phyloP scores from a whole-genome alignment of 768 basidiomycete genomes.

The Imleria badia region DNA sequence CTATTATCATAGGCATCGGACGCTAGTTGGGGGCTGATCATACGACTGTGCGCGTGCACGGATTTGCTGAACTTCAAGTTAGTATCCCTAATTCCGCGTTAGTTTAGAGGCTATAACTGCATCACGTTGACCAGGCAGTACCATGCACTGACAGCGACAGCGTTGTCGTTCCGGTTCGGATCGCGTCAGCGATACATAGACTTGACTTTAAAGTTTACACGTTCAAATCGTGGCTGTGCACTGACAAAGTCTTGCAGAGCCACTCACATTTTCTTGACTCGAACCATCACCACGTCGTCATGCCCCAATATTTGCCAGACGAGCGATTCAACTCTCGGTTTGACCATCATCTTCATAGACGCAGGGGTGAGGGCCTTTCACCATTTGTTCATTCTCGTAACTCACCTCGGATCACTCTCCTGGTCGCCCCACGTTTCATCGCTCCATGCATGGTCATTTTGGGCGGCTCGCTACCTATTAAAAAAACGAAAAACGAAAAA shows the following conservation, averaged over 20 bases:
- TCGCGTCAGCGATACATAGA: no score
- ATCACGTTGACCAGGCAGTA: not conserved
- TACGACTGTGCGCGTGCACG: no score
- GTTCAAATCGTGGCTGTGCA: conserved; percentile 1
- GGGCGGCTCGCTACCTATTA: conserved; percentile 16
- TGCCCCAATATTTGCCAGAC: conserved; percentile 14
- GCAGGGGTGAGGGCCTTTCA: conserved; percentile 25
- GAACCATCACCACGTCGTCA: not conserved
- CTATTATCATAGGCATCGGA: no score
- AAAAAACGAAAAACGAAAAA: conserved; percentile 6
- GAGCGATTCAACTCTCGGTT: conserved; percentile 6
- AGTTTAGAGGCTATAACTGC: not conserved
- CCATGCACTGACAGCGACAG: no score
- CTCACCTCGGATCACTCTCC: conserved; percentile 25
- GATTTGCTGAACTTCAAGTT: no score
- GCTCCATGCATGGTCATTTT: conserved; percentile 8
- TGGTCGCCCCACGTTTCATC: conserved; percentile 22
- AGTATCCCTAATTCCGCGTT: not conserved
- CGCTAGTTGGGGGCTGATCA: no score
- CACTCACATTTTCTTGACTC: no score
- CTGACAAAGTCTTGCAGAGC: no score
- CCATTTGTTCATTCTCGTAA: conserved; percentile 1
- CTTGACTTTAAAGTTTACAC: no score
- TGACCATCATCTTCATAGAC: conserved; percentile 9
- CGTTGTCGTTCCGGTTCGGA: no score